Base-by-base conservation (phyloP, 495 filamentous ascomycete species). In the Chaetomium fimeti region DNA sequence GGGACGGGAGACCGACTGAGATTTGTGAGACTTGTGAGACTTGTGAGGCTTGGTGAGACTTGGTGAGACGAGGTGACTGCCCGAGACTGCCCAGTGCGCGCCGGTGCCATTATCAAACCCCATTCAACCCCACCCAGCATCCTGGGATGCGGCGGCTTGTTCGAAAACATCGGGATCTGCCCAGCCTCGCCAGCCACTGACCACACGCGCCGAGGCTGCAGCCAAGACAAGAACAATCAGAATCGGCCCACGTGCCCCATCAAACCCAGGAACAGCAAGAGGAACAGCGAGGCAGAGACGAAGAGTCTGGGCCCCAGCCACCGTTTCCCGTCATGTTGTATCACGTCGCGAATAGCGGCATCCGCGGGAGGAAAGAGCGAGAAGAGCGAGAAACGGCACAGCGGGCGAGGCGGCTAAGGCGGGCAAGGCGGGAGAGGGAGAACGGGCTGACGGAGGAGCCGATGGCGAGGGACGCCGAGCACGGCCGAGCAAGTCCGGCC, bases 211-310 rank as follows among this genome's bases (percentile, higher is more conserved):
- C 55, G 5, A 57, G 55, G 22, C 32, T 25, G 36, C 38, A 57
- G 55, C 55, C 55, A 57, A 57, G 55, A 20, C 53, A 24, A 25
- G 36, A 16, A 20, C 22, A 16, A 43, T 32, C 45, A 49, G 55
- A 24, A 42, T 22, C 15, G 36, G 45, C n/a, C 28, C 58, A 60
- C 58, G 58, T 52, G 47, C 58, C 22, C n/a, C n/a, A n/a, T n/a
- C n/a, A n/a, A n/a, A n/a, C n/a, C 25, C 45, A 45, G 38, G 22
- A n/a, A 28, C 45, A 11, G 20, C 2, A 1, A 49, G 11, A 22
- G 20, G 22, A 22, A 22, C 48, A 36, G 8, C 32, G 32, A 36
- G 32, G 32, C 32, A 36, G 1, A 36, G 32, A 9, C 32, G 32
- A 36, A 36, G 32, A 36, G 32, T 36, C 32, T 36, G 8, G 32